Evolutionary conservation across 2,329 filamentous ascomycete genomes (phyloP), one percentile per base, ranked within the genome.

Genomic region (Lizonia empirigonia): DNA sequence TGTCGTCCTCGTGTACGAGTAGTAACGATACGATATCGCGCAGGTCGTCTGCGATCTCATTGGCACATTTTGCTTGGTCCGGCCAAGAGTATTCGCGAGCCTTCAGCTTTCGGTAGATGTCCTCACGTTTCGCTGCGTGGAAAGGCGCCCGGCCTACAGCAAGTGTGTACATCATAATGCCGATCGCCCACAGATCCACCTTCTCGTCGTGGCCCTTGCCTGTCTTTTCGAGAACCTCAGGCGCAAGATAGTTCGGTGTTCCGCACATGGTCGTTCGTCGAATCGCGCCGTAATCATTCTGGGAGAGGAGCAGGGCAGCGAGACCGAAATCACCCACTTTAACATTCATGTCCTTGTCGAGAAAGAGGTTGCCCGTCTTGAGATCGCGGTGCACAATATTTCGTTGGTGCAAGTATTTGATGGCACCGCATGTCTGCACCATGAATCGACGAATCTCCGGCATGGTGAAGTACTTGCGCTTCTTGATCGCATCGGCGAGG

Each of bases 161-260:
- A 85, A 99, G 93, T 39, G 94, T 95, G 76, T 96, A 97, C 86
- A 95, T 91, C 71, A 99, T 99, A 61, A 99, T 94, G 16, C 95
- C 94, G 69, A 99, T 81, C 35, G 93, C 96, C 95, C 95, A 99
- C 48, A 99, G 90, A 71, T 99, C 94, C 3, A 99, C 94, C 79
- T 95, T 96, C 70, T 97, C 92, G 61, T 96, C 94, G 71, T 99
- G 94, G 0, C 94, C 94, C 65, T 93, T 91, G 69, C 90, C 94
- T 26, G 89, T 90, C 78, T 94, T 96, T 68, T 96, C 90, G 42
- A 99, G 77, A 55, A 99, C 96, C 69, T 99, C 94, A 0, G 94
- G 94, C 0, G 94, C 94, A 63, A 99, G 96, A 72, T 99, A 99
- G 74, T 99, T 99, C 1, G 94, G 94, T 4, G 94, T 99, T 51